These are phyloP conservation scores for Alnus rubra DNA, from an alignment of 306 rosid species.

Conservation along the genomic window DNA sequence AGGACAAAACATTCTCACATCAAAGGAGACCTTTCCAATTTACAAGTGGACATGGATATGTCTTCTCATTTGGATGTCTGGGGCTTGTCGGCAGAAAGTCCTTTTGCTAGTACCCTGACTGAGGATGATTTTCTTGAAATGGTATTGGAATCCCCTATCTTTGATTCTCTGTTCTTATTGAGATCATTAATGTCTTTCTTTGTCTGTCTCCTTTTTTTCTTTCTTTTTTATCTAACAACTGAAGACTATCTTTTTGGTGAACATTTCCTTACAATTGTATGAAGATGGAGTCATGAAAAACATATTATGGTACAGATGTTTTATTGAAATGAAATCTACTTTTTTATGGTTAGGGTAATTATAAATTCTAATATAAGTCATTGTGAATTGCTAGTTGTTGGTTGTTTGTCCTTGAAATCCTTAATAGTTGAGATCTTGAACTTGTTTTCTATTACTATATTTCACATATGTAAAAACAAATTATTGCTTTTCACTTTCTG, in stretches of 20 bases:
- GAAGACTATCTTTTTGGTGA: not conserved
- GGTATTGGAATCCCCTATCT: conserved; percentile 38
- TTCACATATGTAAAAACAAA: no score
- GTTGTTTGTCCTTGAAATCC: no score
- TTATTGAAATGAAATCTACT: not conserved
- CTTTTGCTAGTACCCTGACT: conserved; percentile 51
- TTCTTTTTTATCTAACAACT: not conserved
- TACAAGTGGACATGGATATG: conserved; percentile 40
- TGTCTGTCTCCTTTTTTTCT: not conserved
- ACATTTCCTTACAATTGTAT: not conserved
- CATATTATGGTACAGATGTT: not conserved
- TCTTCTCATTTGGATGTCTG: conserved; percentile 46
- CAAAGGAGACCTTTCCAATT: conserved; percentile 33
- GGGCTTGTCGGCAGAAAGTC: conserved; percentile 58
- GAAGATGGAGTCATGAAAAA: not conserved
- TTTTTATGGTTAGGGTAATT: not conserved
- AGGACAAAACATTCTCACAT: conserved; percentile 40
- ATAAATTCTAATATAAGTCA: no score
- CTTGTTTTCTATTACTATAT: not conserved
- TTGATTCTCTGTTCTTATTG: not conserved
- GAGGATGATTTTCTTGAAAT: conserved; percentile 79
- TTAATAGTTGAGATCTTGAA: not conserved
- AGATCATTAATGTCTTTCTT: not conserved
- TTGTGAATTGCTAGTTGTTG: no score
- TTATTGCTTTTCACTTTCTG: not conserved